Percentiles rank a stretch among this genome's conserved stretches.
Conservation (phyloP, 352 stramenopile genomes). For the Phytopythium chamaehyphon region DNA sequence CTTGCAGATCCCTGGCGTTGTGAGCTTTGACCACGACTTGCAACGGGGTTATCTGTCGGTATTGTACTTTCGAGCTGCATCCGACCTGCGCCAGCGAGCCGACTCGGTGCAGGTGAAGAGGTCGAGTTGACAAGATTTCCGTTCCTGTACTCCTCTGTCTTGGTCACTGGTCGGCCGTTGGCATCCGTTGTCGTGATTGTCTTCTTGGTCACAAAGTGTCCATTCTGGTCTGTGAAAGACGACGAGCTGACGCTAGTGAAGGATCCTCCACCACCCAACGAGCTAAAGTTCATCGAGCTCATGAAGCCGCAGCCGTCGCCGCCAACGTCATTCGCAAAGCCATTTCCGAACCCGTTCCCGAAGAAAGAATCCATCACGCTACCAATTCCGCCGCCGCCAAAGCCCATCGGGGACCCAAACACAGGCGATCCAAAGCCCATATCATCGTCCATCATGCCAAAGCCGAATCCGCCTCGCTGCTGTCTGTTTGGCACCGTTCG, state of each 20-base stretch:
- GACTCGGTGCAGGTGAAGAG: conserved; percentile 27
- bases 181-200: conserved; percentile 55
- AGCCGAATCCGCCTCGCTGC: conserved; percentile 7
- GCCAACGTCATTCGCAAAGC: too few relatives aligned
- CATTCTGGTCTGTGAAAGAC: conserved; percentile 61
- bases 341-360: conserved; percentile 22
- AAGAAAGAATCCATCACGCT: conserved; percentile 52
- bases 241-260: conserved; percentile 63
- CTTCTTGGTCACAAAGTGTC: conserved; percentile 70
- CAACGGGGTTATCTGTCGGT: too few relatives aligned
- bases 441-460: conserved; percentile 19
- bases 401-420: conserved; percentile 31
- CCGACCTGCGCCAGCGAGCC: conserved; percentile 45
- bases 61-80: conserved; percentile 58
- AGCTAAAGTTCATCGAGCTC: conserved; percentile 6
- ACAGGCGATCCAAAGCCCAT: conserved; percentile 10
- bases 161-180: conserved; percentile 47
- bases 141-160: conserved; percentile 73
- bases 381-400: conserved; percentile 22
- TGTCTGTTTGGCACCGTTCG: conserved; percentile 7
- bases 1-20: conserved; percentile 3
- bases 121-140: conserved; percentile 56
- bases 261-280: conserved; percentile 16
- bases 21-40: too few relatives aligned
- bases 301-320: conserved; percentile 6